phyloP scores from a whole-genome alignment of 306 rosid genomes.

The Quercus dentata region DNA sequence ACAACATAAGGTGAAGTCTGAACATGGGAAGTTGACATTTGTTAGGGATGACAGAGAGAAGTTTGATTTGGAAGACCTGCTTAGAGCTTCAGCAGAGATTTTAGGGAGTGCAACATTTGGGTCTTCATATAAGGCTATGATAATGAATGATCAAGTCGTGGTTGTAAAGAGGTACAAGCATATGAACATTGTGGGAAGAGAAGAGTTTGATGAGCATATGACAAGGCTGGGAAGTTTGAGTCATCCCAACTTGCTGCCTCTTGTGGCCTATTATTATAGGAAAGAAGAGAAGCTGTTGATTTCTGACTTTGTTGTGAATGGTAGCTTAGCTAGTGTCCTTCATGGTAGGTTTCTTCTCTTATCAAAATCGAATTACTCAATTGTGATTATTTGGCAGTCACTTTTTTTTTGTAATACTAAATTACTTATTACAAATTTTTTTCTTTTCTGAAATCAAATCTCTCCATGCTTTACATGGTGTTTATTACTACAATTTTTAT shows the following conservation, averaged over 20 bases:
- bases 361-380: too few relatives aligned
- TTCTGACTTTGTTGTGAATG: conserved; percentile 52
- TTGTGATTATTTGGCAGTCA: too few relatives aligned
- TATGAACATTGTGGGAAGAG: conserved; percentile 73
- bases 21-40: conserved; percentile 56
- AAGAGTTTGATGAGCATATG: conserved; percentile 86
- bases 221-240: conserved; percentile 61
- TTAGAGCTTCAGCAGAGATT: conserved; percentile 78
- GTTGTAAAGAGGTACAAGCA: conserved; percentile 90
- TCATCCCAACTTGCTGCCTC: conserved; percentile 74
- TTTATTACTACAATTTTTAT: background rate
- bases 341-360: conserved; percentile 48
- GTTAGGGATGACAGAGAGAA: conserved; percentile 42
- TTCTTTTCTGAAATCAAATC: background rate
- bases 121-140: conserved; percentile 77
- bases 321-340: conserved; percentile 80
- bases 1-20: conserved; percentile 36
- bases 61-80: conserved; percentile 74
- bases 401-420: too few relatives aligned
- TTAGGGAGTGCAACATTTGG: conserved; percentile 88
- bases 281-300: conserved; percentile 86
- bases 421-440: too few relatives aligned
- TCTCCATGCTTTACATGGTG: background rate
- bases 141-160: conserved; percentile 43
- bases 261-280: conserved; percentile 69